Base-by-base conservation (phyloP, 1,139 yeast species). In the Wickerhamiella infanticola region DNA sequence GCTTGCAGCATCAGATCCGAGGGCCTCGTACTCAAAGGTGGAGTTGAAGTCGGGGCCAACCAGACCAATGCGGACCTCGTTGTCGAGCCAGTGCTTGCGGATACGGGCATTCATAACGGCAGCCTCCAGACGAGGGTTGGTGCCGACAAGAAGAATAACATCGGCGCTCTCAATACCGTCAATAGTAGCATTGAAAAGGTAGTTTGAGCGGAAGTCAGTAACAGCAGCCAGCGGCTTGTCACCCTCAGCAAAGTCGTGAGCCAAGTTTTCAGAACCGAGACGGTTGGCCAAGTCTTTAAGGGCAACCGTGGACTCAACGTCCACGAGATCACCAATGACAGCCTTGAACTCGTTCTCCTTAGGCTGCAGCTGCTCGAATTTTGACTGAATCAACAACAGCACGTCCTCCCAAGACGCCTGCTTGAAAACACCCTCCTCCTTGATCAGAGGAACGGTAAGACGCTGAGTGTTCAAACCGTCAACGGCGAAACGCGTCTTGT, bases 361-460 rank as follows among this genome's bases (percentile, higher is more conserved):
- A 49, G 88, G 90, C 50, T 72, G 65, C 46, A 79, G 63, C 56
- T 71, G 69, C 53, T 69, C 61, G 62, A 72, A 74, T 24, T 84
- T 84, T 42, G 76, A 72, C 50, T 83, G 79, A 57, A 84, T 75
- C 41, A 80, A 72, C 26, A 80, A 66, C 50, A 84, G 71, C 38
- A 93, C 94, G 62, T 81, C 88, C 63, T 83, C 93, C 95, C 95
- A 84, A 47, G 93, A 79, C 35, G 85, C 82, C 47, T 79, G 73
- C 59, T 77, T 79, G 62, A 84, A 84, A 49, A 68, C 66, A 63
- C 77, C 78, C 55, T 85, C 88, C 51, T 70, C 72, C 67, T 80
- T 79, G 57, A 84, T 70, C 60, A 84, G 72, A 33, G 95, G 95
- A 49, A 79, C 75, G 40, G 94, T 83, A 58, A 84, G 73, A 62